These are phyloP conservation scores for Symmetrospora coprosmae DNA, from an alignment of 768 basidiomycete genomes.

Conservation along the genomic window DNA sequence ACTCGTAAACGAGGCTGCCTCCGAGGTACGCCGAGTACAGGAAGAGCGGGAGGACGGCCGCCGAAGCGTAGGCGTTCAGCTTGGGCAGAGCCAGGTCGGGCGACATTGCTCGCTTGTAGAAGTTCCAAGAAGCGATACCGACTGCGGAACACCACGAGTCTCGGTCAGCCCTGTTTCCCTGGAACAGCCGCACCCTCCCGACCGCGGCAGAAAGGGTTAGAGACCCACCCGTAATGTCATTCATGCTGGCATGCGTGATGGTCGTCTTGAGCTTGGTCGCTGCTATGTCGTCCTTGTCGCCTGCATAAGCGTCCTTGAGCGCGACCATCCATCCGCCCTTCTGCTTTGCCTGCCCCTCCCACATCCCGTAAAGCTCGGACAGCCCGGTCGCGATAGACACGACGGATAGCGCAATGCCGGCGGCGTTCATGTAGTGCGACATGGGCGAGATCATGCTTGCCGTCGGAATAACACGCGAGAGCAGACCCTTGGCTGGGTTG, in stretches of 20 bases:
- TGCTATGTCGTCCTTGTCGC: conserved; percentile 29
- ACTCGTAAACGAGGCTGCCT: conserved; percentile 34
- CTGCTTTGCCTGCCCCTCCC: conserved; percentile 31
- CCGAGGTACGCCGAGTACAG: conserved; percentile 34
- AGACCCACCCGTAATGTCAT: too few species aligned
- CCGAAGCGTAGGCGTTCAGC: conserved; percentile 26
- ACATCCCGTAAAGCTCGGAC: conserved; percentile 36
- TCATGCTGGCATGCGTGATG: conserved; percentile 34
- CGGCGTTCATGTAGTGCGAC: conserved; percentile 35
- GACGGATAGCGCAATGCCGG: conserved; percentile 33
- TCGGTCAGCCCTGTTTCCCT: too few species aligned
- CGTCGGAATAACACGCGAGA: conserved; percentile 30
- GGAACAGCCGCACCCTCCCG: too few species aligned
- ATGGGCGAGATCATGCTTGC: conserved; percentile 30
- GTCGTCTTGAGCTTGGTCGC: conserved; percentile 35
- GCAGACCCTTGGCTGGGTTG: conserved; percentile 17
- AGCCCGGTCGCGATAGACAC: conserved; percentile 35
- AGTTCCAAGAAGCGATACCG: conserved; percentile 13
- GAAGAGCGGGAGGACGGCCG: conserved; percentile 32
- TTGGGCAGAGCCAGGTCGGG: conserved; percentile 29
- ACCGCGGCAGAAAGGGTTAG: too few species aligned
- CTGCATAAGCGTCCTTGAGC: conserved; percentile 25
- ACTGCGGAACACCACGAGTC: too few species aligned
- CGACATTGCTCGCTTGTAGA: conserved; percentile 31
- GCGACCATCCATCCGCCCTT: conserved; percentile 21